phyloP scores from a whole-genome alignment of 495 filamentous ascomycete species.

The Aspergillus nidulans region DNA sequence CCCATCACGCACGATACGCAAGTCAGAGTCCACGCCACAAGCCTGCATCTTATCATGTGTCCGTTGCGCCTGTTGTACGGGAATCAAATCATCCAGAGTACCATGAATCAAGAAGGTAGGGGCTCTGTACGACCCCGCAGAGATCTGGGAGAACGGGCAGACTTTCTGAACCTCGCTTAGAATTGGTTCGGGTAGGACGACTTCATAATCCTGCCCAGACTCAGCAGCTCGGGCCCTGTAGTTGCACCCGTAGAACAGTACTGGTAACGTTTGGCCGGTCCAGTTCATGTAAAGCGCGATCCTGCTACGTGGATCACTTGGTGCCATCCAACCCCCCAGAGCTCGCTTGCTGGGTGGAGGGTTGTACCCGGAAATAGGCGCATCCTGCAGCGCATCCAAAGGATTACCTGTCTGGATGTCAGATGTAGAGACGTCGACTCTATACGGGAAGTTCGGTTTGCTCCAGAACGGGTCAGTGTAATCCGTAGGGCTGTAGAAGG shows the following conservation, averaged over 20 bases:
- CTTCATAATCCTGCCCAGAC: slow-evolving; percentile 6
- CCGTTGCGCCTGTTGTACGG: slow-evolving; percentile 34
- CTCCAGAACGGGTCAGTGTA: slow-evolving; percentile 31
- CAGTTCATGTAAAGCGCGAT: slow-evolving; percentile 44
- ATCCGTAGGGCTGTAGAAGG: slow-evolving; percentile 50
- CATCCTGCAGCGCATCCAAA: slow-evolving; percentile 19
- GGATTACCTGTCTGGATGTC: neutral
- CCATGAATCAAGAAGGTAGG: slow-evolving; percentile 50
- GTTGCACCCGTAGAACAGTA: slow-evolving; percentile 29
- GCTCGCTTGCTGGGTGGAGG: slow-evolving; percentile 5
- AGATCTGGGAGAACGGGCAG: slow-evolving; percentile 38
- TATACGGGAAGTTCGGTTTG: slow-evolving; percentile 14
- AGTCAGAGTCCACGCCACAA: neutral
- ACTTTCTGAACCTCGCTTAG: slow-evolving; percentile 20
- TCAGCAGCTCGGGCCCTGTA: neutral
- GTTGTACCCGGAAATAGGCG: slow-evolving; percentile 27
- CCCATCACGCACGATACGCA: neutral
- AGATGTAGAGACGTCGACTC: neutral
- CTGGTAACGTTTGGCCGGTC: slow-evolving; percentile 34
- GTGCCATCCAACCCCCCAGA: slow-evolving; percentile 26
- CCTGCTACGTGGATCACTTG: slow-evolving; percentile 33
- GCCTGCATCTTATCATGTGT: slow-evolving; percentile 11
- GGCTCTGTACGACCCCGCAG: slow-evolving; percentile 28
- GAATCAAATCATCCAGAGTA: slow-evolving; percentile 42
- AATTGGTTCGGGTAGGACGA: slow-evolving; percentile 12